phyloP scores from a whole-genome alignment of 768 basidiomycete species.

The Lactarius trivialis region DNA sequence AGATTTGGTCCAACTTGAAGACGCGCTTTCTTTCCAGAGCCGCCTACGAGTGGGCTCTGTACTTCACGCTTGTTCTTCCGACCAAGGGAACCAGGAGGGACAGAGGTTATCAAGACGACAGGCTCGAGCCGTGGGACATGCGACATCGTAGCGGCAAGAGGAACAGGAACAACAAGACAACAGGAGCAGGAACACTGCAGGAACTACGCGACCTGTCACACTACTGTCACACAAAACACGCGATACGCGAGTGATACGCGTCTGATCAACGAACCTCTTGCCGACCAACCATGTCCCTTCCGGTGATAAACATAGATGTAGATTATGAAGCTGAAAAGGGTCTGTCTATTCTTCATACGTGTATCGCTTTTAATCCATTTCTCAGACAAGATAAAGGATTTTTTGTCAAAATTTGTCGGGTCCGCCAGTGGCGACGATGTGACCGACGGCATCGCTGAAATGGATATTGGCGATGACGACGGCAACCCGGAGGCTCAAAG shows the following conservation, averaged over 20 bases:
- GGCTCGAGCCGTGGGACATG: not conserved
- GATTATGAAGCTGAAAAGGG: slow-evolving; percentile 72
- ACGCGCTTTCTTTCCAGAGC: slow-evolving; percentile 30
- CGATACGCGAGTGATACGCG: slow-evolving; percentile 16
- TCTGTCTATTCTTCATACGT: slow-evolving; percentile 24
- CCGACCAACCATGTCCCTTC: slow-evolving; percentile 52
- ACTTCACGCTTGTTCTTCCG: slow-evolving; percentile 17
- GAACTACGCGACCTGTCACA: slow-evolving; percentile 11
- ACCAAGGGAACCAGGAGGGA: not conserved
- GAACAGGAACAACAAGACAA: not conserved
- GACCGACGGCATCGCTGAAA: slow-evolving; percentile 57
- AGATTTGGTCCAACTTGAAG: not conserved
- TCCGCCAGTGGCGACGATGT: slow-evolving; percentile 63
- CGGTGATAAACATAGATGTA: slow-evolving; percentile 51
- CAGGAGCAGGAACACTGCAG: not conserved
- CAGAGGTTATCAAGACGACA: not conserved
- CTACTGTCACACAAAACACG: not conserved
- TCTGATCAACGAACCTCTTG: slow-evolving; percentile 16
- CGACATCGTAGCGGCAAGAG: not conserved
- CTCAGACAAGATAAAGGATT: slow-evolving; percentile 60
- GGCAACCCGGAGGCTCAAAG: slow-evolving; percentile 30
- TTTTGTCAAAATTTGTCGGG: slow-evolving; percentile 62
- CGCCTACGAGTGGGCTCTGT: slow-evolving; percentile 2
- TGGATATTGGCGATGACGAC: slow-evolving; percentile 54
- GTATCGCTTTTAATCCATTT: not conserved